These are phyloP conservation scores for Nicotiana benthamiana DNA, from an alignment of 257 asterid genomes.

Conservation along the genomic window DNA sequence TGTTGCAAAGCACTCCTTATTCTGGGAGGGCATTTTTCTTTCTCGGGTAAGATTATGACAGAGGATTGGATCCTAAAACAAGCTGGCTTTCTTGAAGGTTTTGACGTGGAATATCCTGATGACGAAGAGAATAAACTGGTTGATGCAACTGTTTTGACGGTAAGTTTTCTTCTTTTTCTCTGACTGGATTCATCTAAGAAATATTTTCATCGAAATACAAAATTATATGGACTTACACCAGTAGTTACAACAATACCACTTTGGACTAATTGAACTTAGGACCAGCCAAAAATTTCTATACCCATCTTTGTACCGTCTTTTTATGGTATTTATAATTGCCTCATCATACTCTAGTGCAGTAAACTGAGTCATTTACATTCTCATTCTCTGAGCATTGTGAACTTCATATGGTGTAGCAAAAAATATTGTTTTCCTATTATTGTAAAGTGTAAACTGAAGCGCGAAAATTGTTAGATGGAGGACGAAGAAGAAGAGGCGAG, in stretches of 20 bases:
- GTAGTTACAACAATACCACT: background rate
- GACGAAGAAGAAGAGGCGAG: constrained; percentile 55
- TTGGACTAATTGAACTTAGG: background rate
- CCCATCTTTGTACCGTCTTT: background rate
- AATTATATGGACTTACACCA: background rate
- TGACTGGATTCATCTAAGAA: background rate
- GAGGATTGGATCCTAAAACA: constrained; percentile 76
- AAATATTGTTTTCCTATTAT: constrained; percentile 1
- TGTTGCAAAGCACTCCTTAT: constrained; percentile 64
- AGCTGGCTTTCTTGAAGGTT: constrained; percentile 66
- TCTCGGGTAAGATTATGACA: constrained; percentile 72
- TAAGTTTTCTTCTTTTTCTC: constrained; percentile 12
- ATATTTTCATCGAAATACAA: background rate
- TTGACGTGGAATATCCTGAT: constrained; percentile 39
- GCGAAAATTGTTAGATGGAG: constrained; percentile 6
- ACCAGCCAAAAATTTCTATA: background rate
- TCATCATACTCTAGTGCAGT: background rate
- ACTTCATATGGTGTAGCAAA: background rate
- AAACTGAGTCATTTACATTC: background rate
- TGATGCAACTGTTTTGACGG: constrained; percentile 26
- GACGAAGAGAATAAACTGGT: constrained; percentile 18
- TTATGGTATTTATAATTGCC: background rate
- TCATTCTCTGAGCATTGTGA: background rate
- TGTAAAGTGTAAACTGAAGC: background rate
- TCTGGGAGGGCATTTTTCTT: constrained; percentile 70